Evolutionary conservation across 2,329 filamentous ascomycete species (phyloP).

Genomic region (Chaetomium sp.): DNA sequence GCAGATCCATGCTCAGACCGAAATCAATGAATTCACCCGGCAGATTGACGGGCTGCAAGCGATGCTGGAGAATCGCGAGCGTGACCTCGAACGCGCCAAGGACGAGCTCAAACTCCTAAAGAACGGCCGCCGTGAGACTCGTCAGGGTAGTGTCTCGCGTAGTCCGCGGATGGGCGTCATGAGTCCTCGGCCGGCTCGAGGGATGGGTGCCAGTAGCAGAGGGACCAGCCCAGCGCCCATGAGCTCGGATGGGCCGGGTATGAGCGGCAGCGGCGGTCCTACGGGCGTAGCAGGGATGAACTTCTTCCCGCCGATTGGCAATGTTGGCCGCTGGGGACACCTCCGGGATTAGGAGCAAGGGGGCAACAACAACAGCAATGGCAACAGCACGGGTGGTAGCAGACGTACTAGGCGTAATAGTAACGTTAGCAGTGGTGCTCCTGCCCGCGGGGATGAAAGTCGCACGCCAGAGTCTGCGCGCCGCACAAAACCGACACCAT

Average conservation of each 20-base stretch:
- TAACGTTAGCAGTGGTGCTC: no score
- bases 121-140: constrained; percentile 48
- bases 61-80: constrained; percentile 44
- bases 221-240: constrained; percentile 43
- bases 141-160: constrained; percentile 50
- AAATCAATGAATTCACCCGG: constrained; percentile 31
- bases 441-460: no score
- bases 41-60: constrained; percentile 37
- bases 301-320: constrained; percentile 31
- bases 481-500: no score
- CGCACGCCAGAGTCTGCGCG: no score
- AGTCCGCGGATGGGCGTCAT: constrained; percentile 50
- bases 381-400: background rate
- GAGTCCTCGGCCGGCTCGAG: constrained; percentile 37
- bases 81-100: constrained; percentile 40
- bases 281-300: constrained; percentile 31
- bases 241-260: constrained; percentile 28
- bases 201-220: constrained; percentile 36
- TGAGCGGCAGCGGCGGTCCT: constrained; percentile 20
- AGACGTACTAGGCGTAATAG: no score
- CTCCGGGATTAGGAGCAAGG: constrained; percentile 34
- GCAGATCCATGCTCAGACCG: constrained; percentile 36
- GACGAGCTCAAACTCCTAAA: constrained; percentile 44
- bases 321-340: constrained; percentile 38
- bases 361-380: background rate